phyloP scores from a whole-genome alignment of 2,329 filamentous ascomycete species.

The Aspergillus spinulosporus region DNA sequence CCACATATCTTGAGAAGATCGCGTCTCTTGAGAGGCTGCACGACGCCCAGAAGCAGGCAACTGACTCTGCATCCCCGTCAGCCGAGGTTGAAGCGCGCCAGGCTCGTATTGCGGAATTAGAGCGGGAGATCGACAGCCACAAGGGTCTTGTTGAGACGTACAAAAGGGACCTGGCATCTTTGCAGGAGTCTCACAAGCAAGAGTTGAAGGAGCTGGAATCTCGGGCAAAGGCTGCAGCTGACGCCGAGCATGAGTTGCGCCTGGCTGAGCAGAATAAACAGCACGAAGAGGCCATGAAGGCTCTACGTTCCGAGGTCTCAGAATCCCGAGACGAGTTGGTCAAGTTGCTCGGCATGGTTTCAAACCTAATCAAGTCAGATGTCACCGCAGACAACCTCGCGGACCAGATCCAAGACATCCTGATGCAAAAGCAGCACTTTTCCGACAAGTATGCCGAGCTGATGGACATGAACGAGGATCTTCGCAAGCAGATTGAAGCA shows the following conservation, averaged over 20 bases:
- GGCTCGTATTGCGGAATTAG: slow-evolving; percentile 54
- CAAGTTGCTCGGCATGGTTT: slow-evolving; percentile 64
- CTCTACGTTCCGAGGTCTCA: slow-evolving; percentile 62
- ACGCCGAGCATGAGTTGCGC: slow-evolving; percentile 40
- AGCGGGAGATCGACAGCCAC: slow-evolving; percentile 58
- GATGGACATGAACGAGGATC: slow-evolving; percentile 41
- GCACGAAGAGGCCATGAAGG: slow-evolving; percentile 60
- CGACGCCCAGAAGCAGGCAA: slow-evolving; percentile 65
- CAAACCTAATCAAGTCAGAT: slow-evolving; percentile 44
- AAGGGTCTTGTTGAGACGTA: slow-evolving; percentile 57
- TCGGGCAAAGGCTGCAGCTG: slow-evolving; percentile 37
- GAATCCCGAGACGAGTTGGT: slow-evolving; percentile 66
- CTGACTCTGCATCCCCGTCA: slow-evolving; percentile 63
- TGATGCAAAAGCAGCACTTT: slow-evolving; percentile 45
- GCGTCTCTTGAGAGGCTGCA: slow-evolving; percentile 73
- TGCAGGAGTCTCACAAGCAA: slow-evolving; percentile 55
- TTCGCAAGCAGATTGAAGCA: slow-evolving; percentile 39
- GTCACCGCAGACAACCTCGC: slow-evolving; percentile 59
- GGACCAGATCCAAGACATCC: slow-evolving; percentile 60
- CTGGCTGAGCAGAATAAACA: slow-evolving; percentile 56
- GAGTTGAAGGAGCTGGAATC: slow-evolving; percentile 44
- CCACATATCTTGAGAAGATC: slow-evolving; percentile 67
- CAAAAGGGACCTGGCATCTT: slow-evolving; percentile 53
- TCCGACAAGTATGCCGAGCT: slow-evolving; percentile 45
- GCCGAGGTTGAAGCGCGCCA: slow-evolving; percentile 52